These are phyloP conservation scores for Coemansia sp. DNA, from an alignment of 192 early-diverging fungal species.

Conservation along the genomic window DNA sequence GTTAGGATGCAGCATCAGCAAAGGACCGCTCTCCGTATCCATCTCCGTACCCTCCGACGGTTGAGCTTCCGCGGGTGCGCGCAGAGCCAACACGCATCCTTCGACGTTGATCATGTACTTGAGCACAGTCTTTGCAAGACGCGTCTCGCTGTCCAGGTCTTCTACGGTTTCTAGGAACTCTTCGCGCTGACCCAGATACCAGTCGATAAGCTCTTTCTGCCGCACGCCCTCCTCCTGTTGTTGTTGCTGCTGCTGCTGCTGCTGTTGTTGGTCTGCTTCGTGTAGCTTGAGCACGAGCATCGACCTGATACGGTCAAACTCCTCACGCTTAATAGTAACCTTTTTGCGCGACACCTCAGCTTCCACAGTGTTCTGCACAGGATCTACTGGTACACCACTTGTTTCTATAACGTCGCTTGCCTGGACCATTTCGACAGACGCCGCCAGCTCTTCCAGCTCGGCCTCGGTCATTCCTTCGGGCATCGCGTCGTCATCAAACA, in stretches of 20 bases:
- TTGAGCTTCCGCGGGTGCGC: slow-evolving; percentile 6
- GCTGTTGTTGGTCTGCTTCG: slow-evolving; percentile 22
- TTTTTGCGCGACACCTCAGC: slow-evolving; percentile 29
- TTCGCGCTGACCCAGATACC: slow-evolving; percentile 73
- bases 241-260: neutral
- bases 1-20: slow-evolving; percentile 56
- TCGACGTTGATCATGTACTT: slow-evolving; percentile 67
- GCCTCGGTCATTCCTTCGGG: neutral
- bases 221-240: slow-evolving; percentile 27
- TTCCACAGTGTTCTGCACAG: neutral
- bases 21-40: slow-evolving; percentile 15
- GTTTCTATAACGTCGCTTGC: neutral
- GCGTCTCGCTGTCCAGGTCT: slow-evolving; percentile 57
- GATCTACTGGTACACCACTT: slow-evolving; percentile 4
- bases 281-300: slow-evolving; percentile 57
- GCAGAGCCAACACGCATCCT: slow-evolving; percentile 50
- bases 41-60: neutral
- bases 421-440: neutral
- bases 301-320: slow-evolving; percentile 57
- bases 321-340: slow-evolving; percentile 64
- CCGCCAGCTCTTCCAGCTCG: slow-evolving; percentile 1
- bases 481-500: slow-evolving; percentile 51
- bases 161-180: slow-evolving; percentile 64
- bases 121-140: slow-evolving; percentile 68
- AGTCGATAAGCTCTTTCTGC: slow-evolving; percentile 62